Evolutionary conservation across 805 yeast species (phyloP).

Genomic region (Zygosaccharomyces rouxii): DNA sequence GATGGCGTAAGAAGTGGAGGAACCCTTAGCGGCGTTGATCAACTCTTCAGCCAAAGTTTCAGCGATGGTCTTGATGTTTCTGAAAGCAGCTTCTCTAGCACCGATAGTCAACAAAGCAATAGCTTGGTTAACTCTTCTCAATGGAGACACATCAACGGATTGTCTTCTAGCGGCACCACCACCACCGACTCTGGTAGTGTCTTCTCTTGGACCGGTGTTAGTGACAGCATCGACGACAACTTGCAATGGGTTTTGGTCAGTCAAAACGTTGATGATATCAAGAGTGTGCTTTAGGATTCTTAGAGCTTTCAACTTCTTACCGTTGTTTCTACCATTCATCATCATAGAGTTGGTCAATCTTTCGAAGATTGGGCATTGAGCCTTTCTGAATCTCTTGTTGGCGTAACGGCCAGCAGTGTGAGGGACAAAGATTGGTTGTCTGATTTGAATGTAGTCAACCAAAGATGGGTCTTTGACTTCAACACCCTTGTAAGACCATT

Average conservation of each 20-base stretch:
- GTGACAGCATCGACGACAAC: slow-evolving; percentile 98
- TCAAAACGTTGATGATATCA: slow-evolving; percentile 94
- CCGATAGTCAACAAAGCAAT: slow-evolving; percentile 96
- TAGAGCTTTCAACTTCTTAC: slow-evolving; percentile 99
- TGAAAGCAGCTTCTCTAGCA: slow-evolving; percentile 99
- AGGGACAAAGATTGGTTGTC: slow-evolving; percentile 94
- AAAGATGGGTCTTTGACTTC: slow-evolving; percentile 97
- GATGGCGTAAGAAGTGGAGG: slow-evolving; percentile 99
- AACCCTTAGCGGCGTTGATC: slow-evolving; percentile 99
- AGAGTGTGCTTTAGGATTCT: slow-evolving; percentile 99
- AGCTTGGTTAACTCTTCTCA: slow-evolving; percentile 99
- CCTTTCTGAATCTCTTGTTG: slow-evolving; percentile 99
- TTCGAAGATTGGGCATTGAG: slow-evolving; percentile 99
- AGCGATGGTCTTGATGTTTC: slow-evolving; percentile 99
- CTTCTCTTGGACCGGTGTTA: slow-evolving; percentile 99
- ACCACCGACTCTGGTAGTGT: slow-evolving; percentile 99
- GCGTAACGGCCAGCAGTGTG: slow-evolving; percentile 99
- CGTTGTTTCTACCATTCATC: slow-evolving; percentile 99
- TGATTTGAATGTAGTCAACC: slow-evolving; percentile 96
- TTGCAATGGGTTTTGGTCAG: slow-evolving; percentile 99
- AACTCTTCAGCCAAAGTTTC: slow-evolving; percentile 99
- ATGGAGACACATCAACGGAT: slow-evolving; percentile 99
- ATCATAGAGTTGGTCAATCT: slow-evolving; percentile 99
- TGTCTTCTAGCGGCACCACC: slow-evolving; percentile 99
- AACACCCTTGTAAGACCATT: slow-evolving; percentile 98